phyloP scores from a whole-genome alignment of 208 protist species.

The Trypanosoma boissoni region DNA sequence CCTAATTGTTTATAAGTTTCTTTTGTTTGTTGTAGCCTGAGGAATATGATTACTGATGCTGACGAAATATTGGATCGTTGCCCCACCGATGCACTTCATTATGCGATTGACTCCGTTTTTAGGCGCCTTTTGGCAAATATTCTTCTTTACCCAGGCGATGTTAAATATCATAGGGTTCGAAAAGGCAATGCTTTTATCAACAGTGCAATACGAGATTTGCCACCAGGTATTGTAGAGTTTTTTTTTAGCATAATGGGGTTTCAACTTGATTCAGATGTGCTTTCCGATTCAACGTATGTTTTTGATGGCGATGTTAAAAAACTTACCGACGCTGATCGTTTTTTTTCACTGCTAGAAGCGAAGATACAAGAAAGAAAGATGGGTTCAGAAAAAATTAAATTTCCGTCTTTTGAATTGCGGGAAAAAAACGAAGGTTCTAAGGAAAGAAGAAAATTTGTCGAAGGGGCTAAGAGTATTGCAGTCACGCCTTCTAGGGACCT shows the following conservation, averaged over 20 bases:
- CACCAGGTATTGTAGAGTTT: conserved; percentile 30
- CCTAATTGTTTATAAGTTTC: neutral
- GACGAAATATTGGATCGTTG: conserved; percentile 13
- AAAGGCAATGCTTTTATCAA: conserved; percentile 45
- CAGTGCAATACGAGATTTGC: conserved; percentile 24
- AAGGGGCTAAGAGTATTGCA: conserved; percentile 1
- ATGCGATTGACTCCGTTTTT: conserved; percentile 37
- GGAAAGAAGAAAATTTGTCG: conserved; percentile 19
- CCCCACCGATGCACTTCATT: conserved; percentile 9
- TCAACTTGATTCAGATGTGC: conserved; percentile 4
- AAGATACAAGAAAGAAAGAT: conserved; percentile 22
- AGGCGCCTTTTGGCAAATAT: conserved; percentile 64
- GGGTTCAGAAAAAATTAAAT: conserved; percentile 6
- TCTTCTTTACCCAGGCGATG: conserved; percentile 59
- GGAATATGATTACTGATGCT: conserved; percentile 1
- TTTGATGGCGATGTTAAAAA: conserved; percentile 46
- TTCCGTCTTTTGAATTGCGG: conserved; percentile 2
- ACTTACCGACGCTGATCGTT: conserved; percentile 35
- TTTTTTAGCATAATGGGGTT: conserved; percentile 61
- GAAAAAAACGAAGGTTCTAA: neutral
- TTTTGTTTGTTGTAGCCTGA: neutral
- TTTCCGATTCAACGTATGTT: conserved; percentile 30
- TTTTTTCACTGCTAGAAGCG: conserved; percentile 53
- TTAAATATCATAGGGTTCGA: conserved; percentile 51
- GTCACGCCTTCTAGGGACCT: neutral